Percentiles rank a stretch among this genome's conserved stretches.
These are phyloP conservation scores for Colletotrichum cuscutae DNA, from an alignment of 2,329 filamentous ascomycete species.

Conservation along the genomic window DNA sequence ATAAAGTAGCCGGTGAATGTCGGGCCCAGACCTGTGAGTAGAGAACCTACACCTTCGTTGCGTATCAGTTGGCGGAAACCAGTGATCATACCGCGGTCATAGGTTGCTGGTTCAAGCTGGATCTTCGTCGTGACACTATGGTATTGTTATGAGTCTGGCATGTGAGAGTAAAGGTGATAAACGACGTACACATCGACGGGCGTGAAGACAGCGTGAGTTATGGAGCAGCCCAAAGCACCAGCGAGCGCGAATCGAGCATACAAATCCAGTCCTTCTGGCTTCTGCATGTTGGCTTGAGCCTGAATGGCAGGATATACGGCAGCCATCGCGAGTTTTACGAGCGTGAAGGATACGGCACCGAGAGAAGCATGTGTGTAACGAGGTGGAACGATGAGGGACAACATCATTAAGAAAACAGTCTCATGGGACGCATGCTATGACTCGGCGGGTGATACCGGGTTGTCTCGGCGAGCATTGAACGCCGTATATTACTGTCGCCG, in stretches of 20 bases:
- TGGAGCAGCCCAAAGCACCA: conserved; percentile 95
- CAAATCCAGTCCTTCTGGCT: background rate
- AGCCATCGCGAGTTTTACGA: background rate
- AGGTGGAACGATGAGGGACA: background rate
- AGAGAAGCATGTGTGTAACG: background rate
- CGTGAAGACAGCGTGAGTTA: conserved; percentile 96
- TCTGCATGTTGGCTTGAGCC: background rate
- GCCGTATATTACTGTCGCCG: background rate
- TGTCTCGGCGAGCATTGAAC: background rate
- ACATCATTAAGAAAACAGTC: background rate
- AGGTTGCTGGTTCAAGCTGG: conserved; percentile 88
- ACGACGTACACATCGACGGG: conserved; percentile 97
- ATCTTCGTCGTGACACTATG: conserved; percentile 92
- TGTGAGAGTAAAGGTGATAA: background rate
- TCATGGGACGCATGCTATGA: background rate
- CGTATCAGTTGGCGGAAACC: conserved; percentile 87
- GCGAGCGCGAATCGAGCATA: conserved; percentile 92
- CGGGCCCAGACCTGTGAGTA: conserved; percentile 85
- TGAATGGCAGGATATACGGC: background rate
- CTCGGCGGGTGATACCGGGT: background rate
- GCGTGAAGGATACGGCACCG: background rate
- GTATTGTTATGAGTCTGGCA: background rate
- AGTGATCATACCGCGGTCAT: conserved; percentile 88
- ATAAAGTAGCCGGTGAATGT: conserved; percentile 93
- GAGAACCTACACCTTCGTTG: conserved; percentile 85